Evolutionary conservation across 805 yeast species (phyloP).

Genomic region (Yamadazyma laniorum): DNA sequence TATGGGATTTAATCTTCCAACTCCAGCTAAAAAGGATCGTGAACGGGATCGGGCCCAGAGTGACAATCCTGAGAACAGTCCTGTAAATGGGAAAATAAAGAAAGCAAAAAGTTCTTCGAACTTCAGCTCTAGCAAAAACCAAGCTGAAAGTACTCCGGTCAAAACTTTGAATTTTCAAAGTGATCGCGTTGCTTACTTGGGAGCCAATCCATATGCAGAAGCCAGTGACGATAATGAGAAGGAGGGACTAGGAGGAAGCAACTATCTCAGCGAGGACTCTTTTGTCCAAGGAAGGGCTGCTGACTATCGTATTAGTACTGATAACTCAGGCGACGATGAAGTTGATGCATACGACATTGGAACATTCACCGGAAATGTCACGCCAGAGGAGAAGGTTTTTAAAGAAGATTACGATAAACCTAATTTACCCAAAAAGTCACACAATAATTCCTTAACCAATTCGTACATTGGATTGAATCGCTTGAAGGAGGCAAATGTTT

Average conservation of each 20-base stretch:
- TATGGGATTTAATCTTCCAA: conserved; percentile 10
- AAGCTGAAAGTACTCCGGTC: conserved; percentile 9
- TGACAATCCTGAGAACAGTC: conserved; percentile 9
- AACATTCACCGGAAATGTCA: conserved; percentile 1
- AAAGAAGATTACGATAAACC: conserved; percentile 23
- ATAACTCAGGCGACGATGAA: conserved; percentile 1
- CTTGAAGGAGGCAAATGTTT: conserved; percentile 29
- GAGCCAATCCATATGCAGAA: conserved; percentile 28
- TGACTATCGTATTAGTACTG: background rate
- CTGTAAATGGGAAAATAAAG: conserved; percentile 11
- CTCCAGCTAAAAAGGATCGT: background rate
- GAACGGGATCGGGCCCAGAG: conserved; percentile 3
- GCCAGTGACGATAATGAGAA: background rate
- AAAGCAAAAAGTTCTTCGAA: conserved; percentile 38
- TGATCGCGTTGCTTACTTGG: conserved; percentile 23
- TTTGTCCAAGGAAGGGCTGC: background rate
- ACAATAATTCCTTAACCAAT: conserved; percentile 26
- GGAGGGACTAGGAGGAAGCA: conserved; percentile 2
- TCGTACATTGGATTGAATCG: conserved; percentile 40
- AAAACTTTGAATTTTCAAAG: conserved; percentile 14
- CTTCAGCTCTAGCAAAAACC: conserved; percentile 18
- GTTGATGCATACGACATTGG: conserved; percentile 7
- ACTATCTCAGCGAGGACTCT: conserved; percentile 2
- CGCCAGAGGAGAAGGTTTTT: background rate
- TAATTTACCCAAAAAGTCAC: conserved; percentile 33